Conservation (phyloP, 108 stramenopile species). For the Pseudonitzschia delicatissima region DNA sequence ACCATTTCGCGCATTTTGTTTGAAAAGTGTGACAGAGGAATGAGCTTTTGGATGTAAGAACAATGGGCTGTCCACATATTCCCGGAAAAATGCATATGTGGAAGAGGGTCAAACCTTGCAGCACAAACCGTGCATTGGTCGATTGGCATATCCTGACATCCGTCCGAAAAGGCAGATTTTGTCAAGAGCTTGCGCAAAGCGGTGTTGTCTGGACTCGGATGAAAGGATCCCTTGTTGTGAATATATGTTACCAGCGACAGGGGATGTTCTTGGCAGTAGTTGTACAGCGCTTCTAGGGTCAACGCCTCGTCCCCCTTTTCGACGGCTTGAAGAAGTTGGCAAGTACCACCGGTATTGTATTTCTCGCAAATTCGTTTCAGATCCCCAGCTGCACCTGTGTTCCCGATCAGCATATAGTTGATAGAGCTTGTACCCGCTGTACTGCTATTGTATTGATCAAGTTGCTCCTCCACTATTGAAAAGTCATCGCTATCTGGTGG, state of each 20-base stretch:
- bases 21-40: constrained; percentile 23
- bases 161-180: neutral
- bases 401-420: constrained; percentile 3
- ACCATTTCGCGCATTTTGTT: constrained; percentile 14
- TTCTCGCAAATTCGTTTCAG: neutral
- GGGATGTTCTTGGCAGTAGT: constrained; percentile 22
- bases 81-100: constrained; percentile 38
- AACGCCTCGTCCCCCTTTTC: constrained; percentile 21
- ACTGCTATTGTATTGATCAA: neutral
- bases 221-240: constrained; percentile 41
- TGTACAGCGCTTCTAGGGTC: constrained; percentile 26
- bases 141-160: constrained; percentile 13
- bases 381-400: neutral
- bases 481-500: neutral
- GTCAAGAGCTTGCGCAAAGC: constrained; percentile 26
- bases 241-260: constrained; percentile 27
- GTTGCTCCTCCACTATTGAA: constrained; percentile 7
- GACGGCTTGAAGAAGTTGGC: neutral
- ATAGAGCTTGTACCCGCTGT: neutral
- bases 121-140: constrained; percentile 39
- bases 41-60: constrained; percentile 33
- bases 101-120: constrained; percentile 34
- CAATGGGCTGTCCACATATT: constrained; percentile 47
- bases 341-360: neutral
- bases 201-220: constrained; percentile 12